Base-by-base conservation (phyloP, 768 basidiomycete species). In the Rubroboletus satanas region DNA sequence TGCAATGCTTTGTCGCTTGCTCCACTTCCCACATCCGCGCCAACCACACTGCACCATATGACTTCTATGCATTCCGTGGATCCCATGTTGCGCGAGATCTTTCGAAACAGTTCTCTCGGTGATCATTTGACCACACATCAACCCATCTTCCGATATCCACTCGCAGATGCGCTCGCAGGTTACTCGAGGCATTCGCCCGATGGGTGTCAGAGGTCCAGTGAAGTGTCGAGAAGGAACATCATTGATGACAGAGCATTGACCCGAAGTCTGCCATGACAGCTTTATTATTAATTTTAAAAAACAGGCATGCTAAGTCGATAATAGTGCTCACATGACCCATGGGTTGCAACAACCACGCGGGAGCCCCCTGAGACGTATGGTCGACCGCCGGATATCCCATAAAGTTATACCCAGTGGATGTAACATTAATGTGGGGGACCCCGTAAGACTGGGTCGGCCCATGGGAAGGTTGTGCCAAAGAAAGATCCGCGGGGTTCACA, bases 71-170 rank as follows among this genome's bases (percentile, higher is more conserved):
- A 65, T 55, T 1, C 17, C 9, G 0, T 4, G 15, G 9, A 66
- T 52, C 1, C 60, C 62, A 18, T 66, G 64, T 0, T 17, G 10
- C 2, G 42, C 36, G 2, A 66, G 66, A 26, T 66, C 65, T 28
- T 11, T 7, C 9, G 53, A n/a, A 1, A 55, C 23, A 1, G 47
- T 31, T 23, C 2, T 0, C 2, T 12, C 5, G 0, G 31, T 49
- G 21, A 66, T 35, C 7, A 12, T 8, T 18, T 50, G 35, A 11
- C 46, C 55, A 5, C 64, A 66, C 2, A 8, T 29, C 1, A 18
- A 36, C 17, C 1, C 5, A 18, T 48, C 49, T 3, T 21, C 18
- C 3, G 0, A 37, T 0, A 21, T 2, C 61, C 62, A 63, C 4
- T 39, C 5, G 29, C 62, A 62, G 10, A 26, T 26, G 3, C 26